Evolutionary conservation across 1,139 yeast genomes (phyloP).

Genomic region (Pichia sp.): DNA sequence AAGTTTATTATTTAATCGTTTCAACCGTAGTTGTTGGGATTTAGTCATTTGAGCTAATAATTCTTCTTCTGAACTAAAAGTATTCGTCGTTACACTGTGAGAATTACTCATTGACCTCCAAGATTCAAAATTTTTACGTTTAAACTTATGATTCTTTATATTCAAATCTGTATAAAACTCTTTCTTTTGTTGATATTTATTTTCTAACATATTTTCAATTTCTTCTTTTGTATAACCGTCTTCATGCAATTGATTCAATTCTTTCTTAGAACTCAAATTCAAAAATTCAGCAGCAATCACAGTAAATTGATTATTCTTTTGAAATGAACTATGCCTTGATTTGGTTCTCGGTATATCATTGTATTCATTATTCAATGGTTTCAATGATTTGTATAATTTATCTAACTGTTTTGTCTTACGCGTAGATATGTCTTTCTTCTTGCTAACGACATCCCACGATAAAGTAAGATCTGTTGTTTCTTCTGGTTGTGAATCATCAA

Average conservation of each 20-base stretch:
- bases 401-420: slow-evolving; percentile 14
- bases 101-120: slow-evolving; percentile 14
- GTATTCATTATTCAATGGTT: slow-evolving; percentile 19
- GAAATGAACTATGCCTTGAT: slow-evolving; percentile 23
- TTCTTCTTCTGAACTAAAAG: slow-evolving; percentile 12
- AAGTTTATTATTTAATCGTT: slow-evolving; percentile 7
- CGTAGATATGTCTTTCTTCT: slow-evolving; percentile 7
- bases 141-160: slow-evolving; percentile 26
- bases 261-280: slow-evolving; percentile 21
- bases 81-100: slow-evolving; percentile 2
- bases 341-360: slow-evolving; percentile 12
- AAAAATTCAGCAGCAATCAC: slow-evolving; percentile 29
- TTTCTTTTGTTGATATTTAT: slow-evolving; percentile 25
- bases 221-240: slow-evolving; percentile 21
- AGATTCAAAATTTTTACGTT: slow-evolving; percentile 23
- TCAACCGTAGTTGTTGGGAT: slow-evolving; percentile 4
- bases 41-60: slow-evolving; percentile 3
- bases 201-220: slow-evolving; percentile 26
- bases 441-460: slow-evolving; percentile 18
- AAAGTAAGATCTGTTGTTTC: slow-evolving; percentile 8
- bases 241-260: slow-evolving; percentile 22
- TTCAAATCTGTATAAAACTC: slow-evolving; percentile 22
- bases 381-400: slow-evolving; percentile 11
- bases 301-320: slow-evolving; percentile 30
- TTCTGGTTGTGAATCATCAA: slow-evolving; percentile 17